Base-by-base conservation (phyloP, 2,329 filamentous ascomycete genomes). In the Exophiala sp. region DNA sequence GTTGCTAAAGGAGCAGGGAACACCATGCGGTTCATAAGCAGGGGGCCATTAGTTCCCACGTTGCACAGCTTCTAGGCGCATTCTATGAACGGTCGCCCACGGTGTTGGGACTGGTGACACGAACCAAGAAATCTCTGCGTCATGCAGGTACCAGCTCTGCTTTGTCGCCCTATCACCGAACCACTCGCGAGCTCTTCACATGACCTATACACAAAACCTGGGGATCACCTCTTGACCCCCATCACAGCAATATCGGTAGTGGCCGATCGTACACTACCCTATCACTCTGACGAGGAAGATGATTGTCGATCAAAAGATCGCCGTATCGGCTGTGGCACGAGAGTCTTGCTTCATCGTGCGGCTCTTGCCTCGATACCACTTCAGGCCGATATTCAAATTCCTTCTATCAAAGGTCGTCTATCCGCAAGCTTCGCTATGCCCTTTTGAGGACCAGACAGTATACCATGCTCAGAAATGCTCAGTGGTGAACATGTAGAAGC, bases 401-500 rank as follows among this genome's bases (percentile, higher is more conserved):
- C 24, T 9, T 43, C 18, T 14, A 43, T 43, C 21, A 32, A 43
- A 32, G 10, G 21, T 9, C 14, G 14, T 43, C 41, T 43, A 32
- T 43, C 10, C 6, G 9, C 10, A 29, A 29, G 5, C 24, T 29
- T 29, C 14, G 41, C 14, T n/a, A 43, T 35, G 6, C 6, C 32
- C 12, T 11, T 45, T 42, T 33, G 14, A 41, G 33, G 47, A 7
- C 47, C 47, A 34, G 24, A 29, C 24, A 29, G 24, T 16, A 33
- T 47, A 41, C 57, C 54, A 33, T 44, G 54, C 50, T 59, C 43
- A 49, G 41, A 47, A 43, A 55, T 50, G 35, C 44, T 49, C 46
- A 38, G 38, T 16, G 40, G 21, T 10, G 10, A 29, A 35, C 9
- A 24, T 24, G 20, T 18, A 34, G 14, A 24, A 39, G 5, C 14